Evolutionary conservation across 164 flowering plant genomes (phyloP), one percentile per base, ranked within the genome.

Genomic region (Magnolia kwangsiensis): DNA sequence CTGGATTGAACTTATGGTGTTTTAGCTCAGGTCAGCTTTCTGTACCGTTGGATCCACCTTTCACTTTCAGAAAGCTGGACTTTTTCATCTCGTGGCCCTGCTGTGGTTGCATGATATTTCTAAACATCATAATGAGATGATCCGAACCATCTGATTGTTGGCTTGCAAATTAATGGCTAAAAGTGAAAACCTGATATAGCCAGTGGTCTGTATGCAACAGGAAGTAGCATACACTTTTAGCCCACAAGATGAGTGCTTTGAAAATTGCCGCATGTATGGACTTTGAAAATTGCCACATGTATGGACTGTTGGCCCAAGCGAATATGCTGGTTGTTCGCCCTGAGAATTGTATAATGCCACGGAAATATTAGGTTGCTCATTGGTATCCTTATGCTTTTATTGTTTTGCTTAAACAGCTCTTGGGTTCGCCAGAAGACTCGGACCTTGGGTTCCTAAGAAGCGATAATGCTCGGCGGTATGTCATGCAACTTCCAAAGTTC

Each of bases 391-490:
- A 68, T 37, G 13, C 2, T 20, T 70, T 49, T 74, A 19, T 75
- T 51, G 24, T 24, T 29, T 61, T 13, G 8, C 67, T 55, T 58
- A 13, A 72, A 75, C 83, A 84, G 91, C 80, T 87, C 16, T 76
- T 88, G 79, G 89, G 88, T 55, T 84, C 86, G 24, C 89, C 91
- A 72, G 89, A 87, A 69, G 89, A 87, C 18, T 79, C 88, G 18
- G 86, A 84, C 76, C 84, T 88, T 78, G 88, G 83, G 24, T 88
- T 88, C 71, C 77, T 88, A 63, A 81, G 82, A 63, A 87, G 88
- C 82, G 88, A 82, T 59, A 84, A 84, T 82, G 91, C 88, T 8
- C 79, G 84, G 51, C 24, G 24, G 76, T 86, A 85, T 74, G 86
- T 87, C 1, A 82, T 74, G 75, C 85, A 83, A 76, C 85, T 87